Evolutionary conservation across 2,329 filamentous ascomycete species (phyloP), one percentile per base, ranked within the genome.

Genomic region (Didymellaceae sp.): DNA sequence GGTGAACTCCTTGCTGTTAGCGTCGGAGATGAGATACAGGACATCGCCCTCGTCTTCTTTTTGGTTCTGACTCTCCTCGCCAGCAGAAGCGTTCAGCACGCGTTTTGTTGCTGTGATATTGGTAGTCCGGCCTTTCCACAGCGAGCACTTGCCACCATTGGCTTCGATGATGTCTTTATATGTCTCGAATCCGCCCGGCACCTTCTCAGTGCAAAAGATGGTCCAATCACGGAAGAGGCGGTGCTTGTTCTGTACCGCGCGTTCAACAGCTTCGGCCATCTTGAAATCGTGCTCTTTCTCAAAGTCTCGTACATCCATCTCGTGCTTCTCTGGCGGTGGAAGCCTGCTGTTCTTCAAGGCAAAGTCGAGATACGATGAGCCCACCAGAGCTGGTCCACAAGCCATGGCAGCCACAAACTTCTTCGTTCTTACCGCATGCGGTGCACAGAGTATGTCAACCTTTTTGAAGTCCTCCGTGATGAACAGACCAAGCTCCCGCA

Each of bases 381-480:
- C 86, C 45, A 97, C 82, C 33, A 97, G 83, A 1, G 83, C 81
- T 0, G 91, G 90, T 0, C 89, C 91, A 52, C 85, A 86, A 14
- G 94, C 91, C 21, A 99, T 77, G 10, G 91, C 91, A 54, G 87
- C 88, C 40, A 97, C 86, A 68, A 99, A 99, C 68, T 99, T 99
- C 70, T 90, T 86, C 0, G 94, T 99, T 28, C 94, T 88, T 25
- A 97, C 84, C 54, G 97, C 85, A 32, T 86, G 83, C 1, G 93
- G 94, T 3, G 93, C 93, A 25, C 91, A 91, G 9, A 99, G 83
- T 69, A 96, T 90, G 63, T 93, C 90, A 69, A 90, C 94, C 34
- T 84, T 82, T 38, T 84, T 82, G 20, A 86, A 85, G 66, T 96
- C 89, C 61, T 87, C 82, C 4, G 90, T 88, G 17, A 96, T 84